Evolutionary conservation across 106 monocot genomes (phyloP), one percentile per base, ranked within the genome.

Genomic region (Dactylorhiza incarnata): DNA sequence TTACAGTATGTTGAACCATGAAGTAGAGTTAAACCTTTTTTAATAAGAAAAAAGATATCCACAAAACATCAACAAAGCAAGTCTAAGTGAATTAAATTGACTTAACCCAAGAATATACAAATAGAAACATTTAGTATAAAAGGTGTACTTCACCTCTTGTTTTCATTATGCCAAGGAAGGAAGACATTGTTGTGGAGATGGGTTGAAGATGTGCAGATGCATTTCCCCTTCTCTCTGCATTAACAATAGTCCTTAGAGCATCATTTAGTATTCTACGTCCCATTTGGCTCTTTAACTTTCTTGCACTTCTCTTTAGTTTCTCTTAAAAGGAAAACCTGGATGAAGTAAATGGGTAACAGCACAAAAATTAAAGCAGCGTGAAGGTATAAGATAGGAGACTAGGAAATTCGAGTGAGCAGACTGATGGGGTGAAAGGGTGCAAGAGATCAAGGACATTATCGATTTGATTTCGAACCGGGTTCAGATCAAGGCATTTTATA

Each of bases 261-360:
- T 92, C 89, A 81, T 92, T 92, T 49, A 92, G 82, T 52, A 92
- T 92, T 79, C 88, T 80, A 24, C 91, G 82, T 49, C 91, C 91
- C 91, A 92, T 90, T 74, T 49, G 72, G 9, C 49, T 12, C 49
- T 49, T 49, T 69, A 62, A 59, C 22, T 59, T 59, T 59, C 20
- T 8, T 22, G 6, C n/a, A 22, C 22, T 59, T 59, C 58, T 59
- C 58, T 22, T 22, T 20, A 22, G 58, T 0, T 20, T 59, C 5
- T 59, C 54, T 54, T 37, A n/a, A 14, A 16, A 15, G 54, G 54
- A 59, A 59, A 22, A 59, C 2, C 22, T 6, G 20, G 22, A 20
- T 6, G 8, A 7, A 59, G 58, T 3, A 22, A 58, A 22, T 5
- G 6, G 22, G 58, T 58, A 6, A n/a, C 17, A 17, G 17, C 54